Percentiles rank a stretch among this genome's conserved stretches.
Evolutionary conservation across 2,329 filamentous ascomycete genomes (phyloP).

Genomic region (Neopestalotiopsis clavispora): DNA sequence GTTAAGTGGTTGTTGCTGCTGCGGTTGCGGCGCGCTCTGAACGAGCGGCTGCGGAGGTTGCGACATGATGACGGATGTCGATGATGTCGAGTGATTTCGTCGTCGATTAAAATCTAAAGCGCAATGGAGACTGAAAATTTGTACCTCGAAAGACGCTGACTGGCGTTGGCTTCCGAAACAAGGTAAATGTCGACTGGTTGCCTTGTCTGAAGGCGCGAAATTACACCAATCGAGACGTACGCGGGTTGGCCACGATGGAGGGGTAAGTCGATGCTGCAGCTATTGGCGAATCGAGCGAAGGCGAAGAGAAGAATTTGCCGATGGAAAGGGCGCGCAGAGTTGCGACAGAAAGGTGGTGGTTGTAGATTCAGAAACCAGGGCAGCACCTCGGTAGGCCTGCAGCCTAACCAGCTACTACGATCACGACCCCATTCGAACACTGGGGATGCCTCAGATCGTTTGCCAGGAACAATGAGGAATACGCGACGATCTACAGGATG

Average conservation of each 20-base stretch:
- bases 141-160: too few species aligned
- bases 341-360: not conserved
- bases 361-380: not conserved
- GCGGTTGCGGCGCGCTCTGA: constrained; percentile 35
- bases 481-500: not conserved
- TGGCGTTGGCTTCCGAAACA: too few species aligned
- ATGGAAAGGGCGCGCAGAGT: constrained; percentile 7
- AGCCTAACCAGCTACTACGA: constrained; percentile 13
- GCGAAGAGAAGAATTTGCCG: not conserved
- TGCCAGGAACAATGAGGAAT: not conserved
- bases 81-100: not conserved
- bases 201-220: not conserved
- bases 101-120: not conserved
- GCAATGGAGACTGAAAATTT: not conserved
- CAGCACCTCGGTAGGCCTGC: constrained; percentile 10
- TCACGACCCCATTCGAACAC: constrained; percentile 15
- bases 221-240: not conserved
- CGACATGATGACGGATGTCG: constrained; percentile 29
- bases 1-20: constrained; percentile 4
- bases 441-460: not conserved
- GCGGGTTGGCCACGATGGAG: not conserved
- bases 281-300: not conserved
- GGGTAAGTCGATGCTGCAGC: not conserved
- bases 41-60: constrained; percentile 33
- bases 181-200: too few species aligned